Conservation (phyloP, 352 stramenopile genomes). For the Thraustotheca clavata region DNA sequence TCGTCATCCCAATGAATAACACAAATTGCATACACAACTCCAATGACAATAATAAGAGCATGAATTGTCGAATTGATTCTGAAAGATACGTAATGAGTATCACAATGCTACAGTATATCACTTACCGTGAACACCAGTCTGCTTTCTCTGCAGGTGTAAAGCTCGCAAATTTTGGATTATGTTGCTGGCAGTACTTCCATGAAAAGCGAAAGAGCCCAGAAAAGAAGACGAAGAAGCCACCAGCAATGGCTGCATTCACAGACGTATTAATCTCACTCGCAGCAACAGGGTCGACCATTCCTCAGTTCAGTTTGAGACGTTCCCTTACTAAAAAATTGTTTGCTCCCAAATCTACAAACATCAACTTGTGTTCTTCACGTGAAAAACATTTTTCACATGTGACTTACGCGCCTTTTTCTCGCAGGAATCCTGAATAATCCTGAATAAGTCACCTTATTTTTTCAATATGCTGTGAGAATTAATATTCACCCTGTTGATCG, state of each 20-base stretch:
- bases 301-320: too few relatives aligned
- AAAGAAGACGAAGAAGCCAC: conserved; percentile 55
- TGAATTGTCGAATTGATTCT: conserved; percentile 80
- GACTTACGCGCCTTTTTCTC: too few relatives aligned
- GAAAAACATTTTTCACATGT: too few relatives aligned
- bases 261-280: background rate
- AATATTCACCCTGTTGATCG: too few relatives aligned
- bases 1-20: conserved; percentile 51
- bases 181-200: conserved; percentile 45
- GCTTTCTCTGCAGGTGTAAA: conserved; percentile 65
- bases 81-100: background rate
- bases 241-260: conserved; percentile 46
- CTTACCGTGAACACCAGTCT: conserved; percentile 73
- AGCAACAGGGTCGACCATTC: background rate
- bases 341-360: too few relatives aligned
- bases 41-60: conserved; percentile 48
- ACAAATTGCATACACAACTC: conserved; percentile 51
- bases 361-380: too few relatives aligned
- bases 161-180: conserved; percentile 45
- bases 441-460: too few relatives aligned
- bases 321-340: too few relatives aligned
- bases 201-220: conserved; percentile 54
- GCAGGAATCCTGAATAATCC: too few relatives aligned
- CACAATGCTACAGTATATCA: background rate
- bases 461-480: too few relatives aligned